A percentile compares a stretch with the other conserved stretches of the same genome.
phyloP scores from a whole-genome alignment of 192 early-diverging fungal genomes.

The Rhizoclosmatium globosum region DNA sequence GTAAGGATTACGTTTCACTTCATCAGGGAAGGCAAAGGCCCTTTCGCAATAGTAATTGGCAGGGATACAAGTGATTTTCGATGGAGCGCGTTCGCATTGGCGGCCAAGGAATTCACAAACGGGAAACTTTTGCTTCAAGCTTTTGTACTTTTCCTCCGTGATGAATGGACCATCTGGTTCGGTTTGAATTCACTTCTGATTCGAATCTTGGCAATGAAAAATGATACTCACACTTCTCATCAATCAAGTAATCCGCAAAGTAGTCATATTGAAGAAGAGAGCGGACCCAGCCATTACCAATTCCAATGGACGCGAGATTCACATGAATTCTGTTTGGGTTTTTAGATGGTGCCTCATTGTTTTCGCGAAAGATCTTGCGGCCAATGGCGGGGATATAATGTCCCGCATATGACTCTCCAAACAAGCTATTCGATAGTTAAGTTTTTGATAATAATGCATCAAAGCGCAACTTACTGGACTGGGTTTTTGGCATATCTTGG shows the following conservation, averaged over 20 bases:
- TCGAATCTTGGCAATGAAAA: background rate
- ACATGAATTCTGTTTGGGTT: constrained; percentile 30
- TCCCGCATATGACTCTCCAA: constrained; percentile 60
- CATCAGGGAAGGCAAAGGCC: constrained; percentile 71
- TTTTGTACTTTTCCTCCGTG: background rate
- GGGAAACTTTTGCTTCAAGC: constrained; percentile 13
- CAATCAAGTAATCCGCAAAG: constrained; percentile 67
- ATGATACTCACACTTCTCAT: constrained; percentile 13
- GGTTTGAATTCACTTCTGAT: background rate
- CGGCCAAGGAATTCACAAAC: constrained; percentile 14
- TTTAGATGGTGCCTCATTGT: constrained; percentile 56
- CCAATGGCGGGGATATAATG: constrained; percentile 96
- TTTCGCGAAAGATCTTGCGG: constrained; percentile 78
- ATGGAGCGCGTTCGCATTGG: constrained; percentile 25
- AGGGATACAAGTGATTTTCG: constrained; percentile 78
- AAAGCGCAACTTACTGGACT: constrained; percentile 21
- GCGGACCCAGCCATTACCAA: constrained; percentile 89
- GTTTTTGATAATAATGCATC: background rate
- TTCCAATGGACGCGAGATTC: constrained; percentile 55
- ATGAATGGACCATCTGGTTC: constrained; percentile 49
- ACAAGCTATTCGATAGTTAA: background rate
- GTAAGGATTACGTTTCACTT: constrained; percentile 82
- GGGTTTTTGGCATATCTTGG: constrained; percentile 24
- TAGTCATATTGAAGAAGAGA: constrained; percentile 89
- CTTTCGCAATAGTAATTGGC: constrained; percentile 81